phyloP scores from a whole-genome alignment of 2,329 filamentous ascomycete species.

The Trichophyton verrucosum region DNA sequence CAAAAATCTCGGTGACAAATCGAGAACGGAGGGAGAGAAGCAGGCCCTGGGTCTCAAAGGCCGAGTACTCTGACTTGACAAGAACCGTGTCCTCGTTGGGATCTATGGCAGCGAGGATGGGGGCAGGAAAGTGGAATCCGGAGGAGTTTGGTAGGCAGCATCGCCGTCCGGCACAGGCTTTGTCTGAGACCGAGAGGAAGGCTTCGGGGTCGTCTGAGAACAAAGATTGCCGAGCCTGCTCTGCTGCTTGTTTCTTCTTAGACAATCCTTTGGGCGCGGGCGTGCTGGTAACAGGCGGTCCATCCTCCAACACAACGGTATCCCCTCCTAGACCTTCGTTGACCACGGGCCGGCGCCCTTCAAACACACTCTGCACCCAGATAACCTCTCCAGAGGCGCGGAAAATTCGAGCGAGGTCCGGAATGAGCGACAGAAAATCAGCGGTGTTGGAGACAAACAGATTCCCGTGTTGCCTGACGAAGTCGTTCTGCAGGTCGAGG shows the following conservation, averaged over 20 bases:
- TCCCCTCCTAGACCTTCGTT: conserved; percentile 39
- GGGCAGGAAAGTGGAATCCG: conserved; percentile 40
- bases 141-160: conserved; percentile 31
- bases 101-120: conserved; percentile 40
- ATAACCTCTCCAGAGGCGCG: conserved; percentile 62
- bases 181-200: conserved; percentile 25
- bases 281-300: not conserved
- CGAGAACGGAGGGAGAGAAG: conserved; percentile 68
- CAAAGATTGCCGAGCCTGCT: not conserved
- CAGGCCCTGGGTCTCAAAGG: conserved; percentile 62
- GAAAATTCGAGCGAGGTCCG: conserved; percentile 57
- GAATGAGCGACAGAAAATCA: conserved; percentile 55
- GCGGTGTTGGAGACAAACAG: conserved; percentile 52
- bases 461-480: conserved; percentile 55
- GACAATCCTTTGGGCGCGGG: not conserved
- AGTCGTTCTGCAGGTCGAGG: conserved; percentile 85
- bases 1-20: conserved; percentile 76
- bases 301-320: conserved; percentile 28
- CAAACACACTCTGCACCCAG: conserved; percentile 71
- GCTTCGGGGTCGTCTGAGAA: conserved; percentile 30
- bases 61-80: conserved; percentile 74
- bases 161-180: conserved; percentile 16
- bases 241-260: not conserved
- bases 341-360: conserved; percentile 46
- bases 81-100: conserved; percentile 41